These are phyloP conservation scores for Pichia pseudocactophila DNA, from an alignment of 805 yeast genomes.

Conservation along the genomic window DNA sequence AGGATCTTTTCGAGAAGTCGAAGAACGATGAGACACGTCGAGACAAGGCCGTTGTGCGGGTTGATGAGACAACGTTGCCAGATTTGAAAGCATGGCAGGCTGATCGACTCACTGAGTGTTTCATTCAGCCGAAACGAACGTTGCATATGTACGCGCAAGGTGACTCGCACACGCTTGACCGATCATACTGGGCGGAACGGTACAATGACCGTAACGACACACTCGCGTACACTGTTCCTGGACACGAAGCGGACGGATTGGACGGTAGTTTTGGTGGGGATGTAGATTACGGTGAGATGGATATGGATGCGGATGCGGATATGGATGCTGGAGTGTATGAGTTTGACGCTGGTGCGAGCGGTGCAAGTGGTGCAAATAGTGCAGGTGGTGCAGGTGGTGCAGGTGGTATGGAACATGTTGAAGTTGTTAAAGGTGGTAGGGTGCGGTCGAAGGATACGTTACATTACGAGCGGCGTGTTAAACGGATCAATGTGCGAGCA, in stretches of 20 bases:
- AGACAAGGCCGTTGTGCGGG: not conserved
- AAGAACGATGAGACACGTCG: not conserved
- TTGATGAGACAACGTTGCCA: constrained; percentile 19
- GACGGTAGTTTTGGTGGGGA: constrained; percentile 18
- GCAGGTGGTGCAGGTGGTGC: too few relatives aligned
- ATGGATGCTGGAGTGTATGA: constrained; percentile 11
- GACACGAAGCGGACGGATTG: constrained; percentile 15
- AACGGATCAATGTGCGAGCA: constrained; percentile 64
- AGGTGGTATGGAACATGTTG: not conserved
- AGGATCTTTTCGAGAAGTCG: not conserved
- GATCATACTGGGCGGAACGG: not conserved
- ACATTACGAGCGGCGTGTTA: constrained; percentile 62
- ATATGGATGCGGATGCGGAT: constrained; percentile 10
- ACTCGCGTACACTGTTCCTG: not conserved
- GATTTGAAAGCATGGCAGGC: constrained; percentile 23
- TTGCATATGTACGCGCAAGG: too few relatives aligned
- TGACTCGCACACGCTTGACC: not conserved
- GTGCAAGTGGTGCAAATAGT: too few relatives aligned
- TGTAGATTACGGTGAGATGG: constrained; percentile 20
- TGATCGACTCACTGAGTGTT: not conserved
- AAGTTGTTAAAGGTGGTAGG: not conserved
- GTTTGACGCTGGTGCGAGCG: constrained; percentile 12
- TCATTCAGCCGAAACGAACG: not conserved
- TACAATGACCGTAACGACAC: not conserved
- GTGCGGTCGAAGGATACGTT: constrained; percentile 31